Evolutionary conservation across 441 rosid genomes (phyloP).

Genomic region (Omphalea diandra): DNA sequence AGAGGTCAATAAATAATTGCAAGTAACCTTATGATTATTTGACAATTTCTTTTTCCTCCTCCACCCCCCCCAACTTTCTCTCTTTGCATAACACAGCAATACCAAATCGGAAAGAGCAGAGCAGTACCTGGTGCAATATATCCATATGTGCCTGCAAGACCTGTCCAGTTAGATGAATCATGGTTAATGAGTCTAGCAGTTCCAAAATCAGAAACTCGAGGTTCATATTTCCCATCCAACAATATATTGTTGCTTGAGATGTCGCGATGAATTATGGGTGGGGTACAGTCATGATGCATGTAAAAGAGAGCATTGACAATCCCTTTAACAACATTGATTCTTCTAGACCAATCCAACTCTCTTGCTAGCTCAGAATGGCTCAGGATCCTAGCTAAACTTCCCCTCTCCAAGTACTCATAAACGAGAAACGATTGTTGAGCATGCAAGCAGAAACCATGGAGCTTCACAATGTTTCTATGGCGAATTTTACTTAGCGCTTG

Average conservation of each 20-base stretch:
- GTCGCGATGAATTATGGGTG: constrained; percentile 35
- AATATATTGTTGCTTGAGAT: constrained; percentile 36
- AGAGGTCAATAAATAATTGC: no score
- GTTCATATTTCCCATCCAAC: constrained; percentile 32
- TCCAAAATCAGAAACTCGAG: constrained; percentile 38
- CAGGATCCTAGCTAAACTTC: constrained; percentile 24
- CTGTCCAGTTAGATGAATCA: constrained; percentile 22
- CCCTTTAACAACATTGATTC: constrained; percentile 25
- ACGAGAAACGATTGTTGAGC: constrained; percentile 26
- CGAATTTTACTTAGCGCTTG: constrained; percentile 23
- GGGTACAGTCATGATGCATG: constrained; percentile 37
- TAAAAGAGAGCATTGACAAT: constrained; percentile 31
- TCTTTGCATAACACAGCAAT: no score
- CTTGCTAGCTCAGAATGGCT: constrained; percentile 12
- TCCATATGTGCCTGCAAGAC: constrained; percentile 32
- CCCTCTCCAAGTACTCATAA: constrained; percentile 29
- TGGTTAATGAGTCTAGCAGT: constrained; percentile 25
- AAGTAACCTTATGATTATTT: no score
- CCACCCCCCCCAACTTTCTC: no score
- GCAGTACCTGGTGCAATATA: constrained; percentile 39
- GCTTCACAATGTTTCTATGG: constrained; percentile 32
- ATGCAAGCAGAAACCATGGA: constrained; percentile 24
- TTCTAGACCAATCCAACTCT: constrained; percentile 23
- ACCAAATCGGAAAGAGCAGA: no score
- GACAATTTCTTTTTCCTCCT: no score